Conservation (phyloP, 768 basidiomycete species). For the Sporobolomyces phaffii region DNA sequence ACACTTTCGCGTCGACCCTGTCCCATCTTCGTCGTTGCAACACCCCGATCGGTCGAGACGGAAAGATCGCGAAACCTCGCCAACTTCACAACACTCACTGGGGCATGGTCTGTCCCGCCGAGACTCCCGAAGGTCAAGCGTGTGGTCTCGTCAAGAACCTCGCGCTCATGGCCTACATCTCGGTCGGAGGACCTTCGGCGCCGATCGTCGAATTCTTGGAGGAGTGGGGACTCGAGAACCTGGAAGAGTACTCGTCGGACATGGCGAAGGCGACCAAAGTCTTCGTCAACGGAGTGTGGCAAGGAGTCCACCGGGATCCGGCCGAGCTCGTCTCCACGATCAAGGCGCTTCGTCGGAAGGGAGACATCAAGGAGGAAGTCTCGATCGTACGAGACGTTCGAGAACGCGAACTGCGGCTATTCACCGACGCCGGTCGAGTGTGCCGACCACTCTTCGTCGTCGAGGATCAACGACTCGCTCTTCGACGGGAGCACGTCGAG, state of each 20-base stretch:
- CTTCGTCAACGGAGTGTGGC: slow-evolving; percentile 99
- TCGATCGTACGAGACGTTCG: slow-evolving; percentile 96
- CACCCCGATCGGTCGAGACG: slow-evolving; percentile 94
- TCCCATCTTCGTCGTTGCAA: slow-evolving; percentile 98
- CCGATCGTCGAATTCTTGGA: slow-evolving; percentile 97
- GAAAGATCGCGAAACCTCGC: slow-evolving; percentile 98
- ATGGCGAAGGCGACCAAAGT: slow-evolving; percentile 64
- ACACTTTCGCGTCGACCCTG: slow-evolving; percentile 95
- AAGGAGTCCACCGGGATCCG: slow-evolving; percentile 94
- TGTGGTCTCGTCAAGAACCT: slow-evolving; percentile 99
- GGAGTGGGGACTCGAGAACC: slow-evolving; percentile 92
- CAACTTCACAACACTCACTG: slow-evolving; percentile 99
- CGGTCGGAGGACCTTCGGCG: slow-evolving; percentile 89
- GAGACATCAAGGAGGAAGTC: slow-evolving; percentile 91
- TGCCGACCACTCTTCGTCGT: slow-evolving; percentile 97
- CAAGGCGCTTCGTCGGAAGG: slow-evolving; percentile 82
- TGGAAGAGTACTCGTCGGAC: slow-evolving; percentile 80
- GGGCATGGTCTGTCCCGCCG: slow-evolving; percentile 99
- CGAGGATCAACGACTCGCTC: slow-evolving; percentile 60
- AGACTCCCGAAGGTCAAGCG: slow-evolving; percentile 98
- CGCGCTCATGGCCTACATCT: slow-evolving; percentile 94
- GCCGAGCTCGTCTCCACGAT: slow-evolving; percentile 86
- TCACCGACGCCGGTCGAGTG: slow-evolving; percentile 93
- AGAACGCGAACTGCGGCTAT: slow-evolving; percentile 85
- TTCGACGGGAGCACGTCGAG: slow-evolving; percentile 78